Percentiles rank a stretch among this genome's conserved stretches.
phyloP scores from a whole-genome alignment of 257 asterid species.

The Primulina tabacum region DNA sequence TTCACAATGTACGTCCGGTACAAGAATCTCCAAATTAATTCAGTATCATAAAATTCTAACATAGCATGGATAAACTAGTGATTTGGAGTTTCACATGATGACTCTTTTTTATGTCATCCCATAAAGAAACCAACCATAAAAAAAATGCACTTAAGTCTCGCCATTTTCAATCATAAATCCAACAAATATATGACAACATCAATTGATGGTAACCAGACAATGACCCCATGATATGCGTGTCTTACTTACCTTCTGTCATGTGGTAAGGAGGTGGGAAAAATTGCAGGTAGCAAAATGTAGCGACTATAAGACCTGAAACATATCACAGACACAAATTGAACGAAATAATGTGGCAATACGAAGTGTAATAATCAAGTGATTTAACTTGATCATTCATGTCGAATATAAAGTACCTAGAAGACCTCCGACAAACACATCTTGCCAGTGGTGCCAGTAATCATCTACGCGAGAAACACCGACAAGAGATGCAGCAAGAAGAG shows the following conservation, averaged over 20 bases:
- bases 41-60: not conserved
- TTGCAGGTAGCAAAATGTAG: constrained; percentile 1
- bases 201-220: not conserved
- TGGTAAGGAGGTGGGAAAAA: not conserved
- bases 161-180: not conserved
- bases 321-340: not conserved
- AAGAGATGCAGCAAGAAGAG: constrained; percentile 40
- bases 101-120: not conserved
- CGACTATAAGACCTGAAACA: not conserved
- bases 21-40: not conserved
- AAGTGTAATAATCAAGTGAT: not conserved
- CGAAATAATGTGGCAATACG: not conserved
- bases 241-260: not conserved
- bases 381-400: not conserved
- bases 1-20: not conserved
- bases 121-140: not conserved
- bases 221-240: not conserved
- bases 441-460: constrained; percentile 55
- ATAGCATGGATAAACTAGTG: not conserved
- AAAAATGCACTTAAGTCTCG: too few species aligned
- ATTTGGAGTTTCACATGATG: not conserved
- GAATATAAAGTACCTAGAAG: constrained; percentile 26
- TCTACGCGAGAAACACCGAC: constrained; percentile 49
- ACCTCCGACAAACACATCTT: constrained; percentile 46
- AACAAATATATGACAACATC: not conserved